phyloP scores from a whole-genome alignment of 2,329 filamentous ascomycete species.

The Trichophyton schoenleinii region DNA sequence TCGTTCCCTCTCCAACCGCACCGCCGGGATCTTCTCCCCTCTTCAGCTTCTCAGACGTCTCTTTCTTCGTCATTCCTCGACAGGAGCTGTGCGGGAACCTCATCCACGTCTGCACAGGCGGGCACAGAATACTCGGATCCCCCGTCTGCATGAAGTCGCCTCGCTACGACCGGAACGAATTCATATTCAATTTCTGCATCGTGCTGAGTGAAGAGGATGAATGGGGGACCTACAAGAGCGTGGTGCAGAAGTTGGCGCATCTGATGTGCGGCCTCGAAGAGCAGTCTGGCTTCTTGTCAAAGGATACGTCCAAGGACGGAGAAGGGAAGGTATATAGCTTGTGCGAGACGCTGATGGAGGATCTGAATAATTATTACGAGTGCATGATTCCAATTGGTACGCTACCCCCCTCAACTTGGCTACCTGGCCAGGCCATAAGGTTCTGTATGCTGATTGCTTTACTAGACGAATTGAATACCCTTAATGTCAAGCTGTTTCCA shows the following conservation, averaged over 20 bases:
- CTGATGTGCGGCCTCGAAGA: conserved; percentile 85
- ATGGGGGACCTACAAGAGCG: conserved; percentile 66
- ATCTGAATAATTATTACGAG: conserved; percentile 93
- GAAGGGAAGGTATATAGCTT: conserved; percentile 49
- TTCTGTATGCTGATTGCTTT: background rate
- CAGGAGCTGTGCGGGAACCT: conserved; percentile 92
- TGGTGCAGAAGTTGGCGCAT: conserved; percentile 72
- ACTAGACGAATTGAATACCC: conserved; percentile 76
- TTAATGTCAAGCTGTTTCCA: conserved; percentile 93
- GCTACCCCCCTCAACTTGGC: conserved; percentile 19
- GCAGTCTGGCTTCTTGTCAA: conserved; percentile 64
- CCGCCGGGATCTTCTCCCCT: conserved; percentile 47
- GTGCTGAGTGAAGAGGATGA: conserved; percentile 60
- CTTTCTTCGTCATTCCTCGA: conserved; percentile 86
- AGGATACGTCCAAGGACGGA: conserved; percentile 33
- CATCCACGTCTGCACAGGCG: conserved; percentile 56
- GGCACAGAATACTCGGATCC: conserved; percentile 72
- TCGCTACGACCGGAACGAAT: conserved; percentile 82
- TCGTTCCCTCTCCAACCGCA: conserved; percentile 36
- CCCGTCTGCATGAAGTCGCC: conserved; percentile 76
- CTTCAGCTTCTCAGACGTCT: conserved; percentile 73
- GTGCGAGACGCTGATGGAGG: conserved; percentile 79
- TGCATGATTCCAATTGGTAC: conserved; percentile 93
- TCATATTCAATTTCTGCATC: conserved; percentile 96
- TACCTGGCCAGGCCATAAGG: too few species aligned